Base-by-base conservation (phyloP, 768 basidiomycete species). In the Tylopilus cervinicoccineus region DNA sequence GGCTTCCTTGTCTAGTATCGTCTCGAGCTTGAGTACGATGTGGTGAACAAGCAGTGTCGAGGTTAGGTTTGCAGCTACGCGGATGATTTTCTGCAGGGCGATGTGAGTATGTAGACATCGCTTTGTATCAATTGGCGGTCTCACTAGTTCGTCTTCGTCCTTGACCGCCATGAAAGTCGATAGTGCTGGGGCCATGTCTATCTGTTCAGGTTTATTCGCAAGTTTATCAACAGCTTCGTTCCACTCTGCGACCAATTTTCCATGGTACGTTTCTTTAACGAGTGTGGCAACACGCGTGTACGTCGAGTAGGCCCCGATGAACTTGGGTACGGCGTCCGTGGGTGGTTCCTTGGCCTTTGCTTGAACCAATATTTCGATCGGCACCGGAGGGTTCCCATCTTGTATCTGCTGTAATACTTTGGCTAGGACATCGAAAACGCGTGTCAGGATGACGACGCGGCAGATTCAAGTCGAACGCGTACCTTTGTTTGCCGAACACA, bases 401-500 rank as follows among this genome's bases (percentile, higher is more conserved):
- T 83, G 72, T 39, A 97, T 75, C 64, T 94, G 93, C 16, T 84
- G 72, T 17, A 96, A 76, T 38, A 92, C 86, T 69, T 91, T 93
- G 48, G 90, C 93, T 96, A 61, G 11, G 28, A 38, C 17, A n/a
- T n/a, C 7, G 47, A 19, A 36, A 50, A 51, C 48, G 55, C 37
- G 52, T 39, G 43, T 59, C 19, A 55, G 32, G 43, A 48, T 10
- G 43, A 45, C 43, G 34, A 44, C 50, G 36, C 46, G 45, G 19
- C n/a, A 6, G 34, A 51, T 37, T 38, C 26, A 29, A 10, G 38
- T 6, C 33, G 2, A 40, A 10, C 36, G 46, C 69, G 52, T 52
- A 92, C 93, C 88, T 80, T 97, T 95, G 17, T 85, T 88, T 2
- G 88, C 78, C 20, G 92, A 94, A 54, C 90, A 93, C 23, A 96